These are phyloP conservation scores for Diaporthe sp. DNA, from an alignment of 2,329 filamentous ascomycete genomes.

Conservation along the genomic window DNA sequence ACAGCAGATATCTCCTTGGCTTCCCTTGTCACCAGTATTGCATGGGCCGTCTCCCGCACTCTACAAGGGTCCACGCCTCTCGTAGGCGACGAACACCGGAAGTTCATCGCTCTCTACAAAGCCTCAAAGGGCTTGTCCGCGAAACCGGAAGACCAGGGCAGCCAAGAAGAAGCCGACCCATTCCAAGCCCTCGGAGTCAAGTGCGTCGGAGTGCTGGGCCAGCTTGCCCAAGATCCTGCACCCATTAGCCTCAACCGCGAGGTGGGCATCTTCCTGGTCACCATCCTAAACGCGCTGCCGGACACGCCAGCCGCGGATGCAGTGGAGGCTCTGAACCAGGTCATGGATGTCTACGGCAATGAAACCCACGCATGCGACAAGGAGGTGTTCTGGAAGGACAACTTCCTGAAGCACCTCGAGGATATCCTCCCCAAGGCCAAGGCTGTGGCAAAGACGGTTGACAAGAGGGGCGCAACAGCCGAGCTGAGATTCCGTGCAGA, in stretches of 20 bases:
- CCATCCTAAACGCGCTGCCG: slow-evolving; percentile 64
- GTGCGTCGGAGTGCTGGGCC: slow-evolving; percentile 76
- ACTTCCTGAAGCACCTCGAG: slow-evolving; percentile 71
- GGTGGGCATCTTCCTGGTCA: slow-evolving; percentile 74
- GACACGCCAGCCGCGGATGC: slow-evolving; percentile 68
- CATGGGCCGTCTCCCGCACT: slow-evolving; percentile 74
- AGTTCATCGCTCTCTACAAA: slow-evolving; percentile 76
- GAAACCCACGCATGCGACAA: slow-evolving; percentile 70
- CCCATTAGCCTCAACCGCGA: slow-evolving; percentile 70
- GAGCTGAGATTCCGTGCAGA: slow-evolving; percentile 73
- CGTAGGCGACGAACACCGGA: slow-evolving; percentile 67
- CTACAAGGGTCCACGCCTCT: slow-evolving; percentile 64
- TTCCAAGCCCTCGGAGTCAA: slow-evolving; percentile 75
- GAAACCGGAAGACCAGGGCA: slow-evolving; percentile 34
- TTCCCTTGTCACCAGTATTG: slow-evolving; percentile 73
- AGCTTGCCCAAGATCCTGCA: slow-evolving; percentile 70
- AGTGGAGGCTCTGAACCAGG: slow-evolving; percentile 75
- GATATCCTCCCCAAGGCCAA: slow-evolving; percentile 66
- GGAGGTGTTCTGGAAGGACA: slow-evolving; percentile 74
- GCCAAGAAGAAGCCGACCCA: slow-evolving; percentile 60
- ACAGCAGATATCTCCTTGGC: slow-evolving; percentile 73
- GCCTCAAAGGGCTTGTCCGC: slow-evolving; percentile 61
- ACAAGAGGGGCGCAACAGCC: slow-evolving; percentile 65
- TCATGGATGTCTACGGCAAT: slow-evolving; percentile 78
- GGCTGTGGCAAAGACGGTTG: slow-evolving; percentile 70